A percentile compares a stretch with the other conserved stretches of the same genome.
Evolutionary conservation across 495 filamentous ascomycete genomes (phyloP).

Genomic region (Glutinoglossum americanum): DNA sequence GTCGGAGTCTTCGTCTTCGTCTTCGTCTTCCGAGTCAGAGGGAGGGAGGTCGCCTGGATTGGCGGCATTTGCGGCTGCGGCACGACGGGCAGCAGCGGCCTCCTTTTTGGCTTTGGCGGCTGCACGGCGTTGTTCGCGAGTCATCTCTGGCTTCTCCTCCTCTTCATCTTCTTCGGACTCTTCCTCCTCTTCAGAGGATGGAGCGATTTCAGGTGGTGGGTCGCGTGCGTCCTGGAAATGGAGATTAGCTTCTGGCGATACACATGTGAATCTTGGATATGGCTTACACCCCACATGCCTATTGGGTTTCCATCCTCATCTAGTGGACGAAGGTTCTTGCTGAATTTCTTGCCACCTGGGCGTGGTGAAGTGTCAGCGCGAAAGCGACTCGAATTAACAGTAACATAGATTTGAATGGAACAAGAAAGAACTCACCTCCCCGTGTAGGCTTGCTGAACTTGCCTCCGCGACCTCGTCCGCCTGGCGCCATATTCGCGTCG

Average conservation of each 20-base stretch:
- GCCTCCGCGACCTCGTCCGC: slow-evolving; percentile 57
- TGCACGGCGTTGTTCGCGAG: slow-evolving; percentile 69
- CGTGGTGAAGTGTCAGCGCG: background rate
- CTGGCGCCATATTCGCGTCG: slow-evolving; percentile 33
- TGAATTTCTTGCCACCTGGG: slow-evolving; percentile 83
- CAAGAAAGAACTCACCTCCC: slow-evolving; percentile 41
- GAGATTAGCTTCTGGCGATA: background rate
- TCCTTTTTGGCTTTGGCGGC: slow-evolving; percentile 83
- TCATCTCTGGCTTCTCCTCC: slow-evolving; percentile 29
- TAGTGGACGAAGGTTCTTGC: slow-evolving; percentile 63
- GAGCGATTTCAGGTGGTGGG: slow-evolving; percentile 19
- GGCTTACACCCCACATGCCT: slow-evolving; percentile 55
- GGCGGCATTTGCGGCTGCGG: slow-evolving; percentile 26
- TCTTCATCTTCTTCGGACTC: slow-evolving; percentile 26
- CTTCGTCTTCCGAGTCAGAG: slow-evolving; percentile 39
- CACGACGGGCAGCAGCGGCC: slow-evolving; percentile 56
- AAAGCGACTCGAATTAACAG: background rate
- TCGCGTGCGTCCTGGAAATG: slow-evolving; percentile 26
- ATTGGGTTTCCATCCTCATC: slow-evolving; percentile 61
- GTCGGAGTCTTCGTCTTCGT: slow-evolving; percentile 31
- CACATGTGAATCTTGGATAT: background rate
- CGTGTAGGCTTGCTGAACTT: slow-evolving; percentile 87
- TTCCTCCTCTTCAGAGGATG: slow-evolving; percentile 21
- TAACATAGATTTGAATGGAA: background rate
- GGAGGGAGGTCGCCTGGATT: slow-evolving; percentile 70